Evolutionary conservation across 2,329 filamentous ascomycete species (phyloP).

Genomic region (Fusarium musae): DNA sequence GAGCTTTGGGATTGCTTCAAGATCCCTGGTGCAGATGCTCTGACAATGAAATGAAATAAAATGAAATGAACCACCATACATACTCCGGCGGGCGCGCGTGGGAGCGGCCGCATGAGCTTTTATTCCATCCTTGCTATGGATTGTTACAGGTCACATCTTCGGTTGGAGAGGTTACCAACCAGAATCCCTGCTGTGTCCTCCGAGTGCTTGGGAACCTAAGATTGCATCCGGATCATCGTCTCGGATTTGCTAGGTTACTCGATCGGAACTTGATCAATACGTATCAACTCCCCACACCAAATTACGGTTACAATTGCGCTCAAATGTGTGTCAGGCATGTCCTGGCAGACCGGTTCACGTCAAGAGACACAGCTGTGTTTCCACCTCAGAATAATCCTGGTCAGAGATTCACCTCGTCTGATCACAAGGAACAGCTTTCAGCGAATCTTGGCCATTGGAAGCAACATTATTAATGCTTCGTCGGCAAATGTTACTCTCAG

Average conservation of each 20-base stretch:
- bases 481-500: conserved; percentile 13
- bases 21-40: neutral
- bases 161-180: conserved; percentile 31
- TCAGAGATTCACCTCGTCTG: conserved; percentile 5
- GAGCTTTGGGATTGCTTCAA: conserved; percentile 6
- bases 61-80: conserved; percentile 37
- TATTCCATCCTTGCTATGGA: conserved; percentile 19
- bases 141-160: conserved; percentile 43
- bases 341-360: conserved; percentile 19
- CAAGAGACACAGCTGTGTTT: conserved; percentile 24
- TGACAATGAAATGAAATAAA: conserved; percentile 19
- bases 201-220: conserved; percentile 40
- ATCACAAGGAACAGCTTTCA: conserved; percentile 12
- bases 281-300: conserved; percentile 14
- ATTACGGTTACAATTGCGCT: neutral
- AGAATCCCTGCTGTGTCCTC: conserved; percentile 32
- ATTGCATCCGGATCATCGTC: conserved; percentile 40
- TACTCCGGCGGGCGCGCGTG: conserved; percentile 34
- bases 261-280: conserved; percentile 30
- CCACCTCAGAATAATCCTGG: conserved; percentile 4
- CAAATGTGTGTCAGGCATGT: conserved; percentile 8
- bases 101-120: conserved; percentile 43
- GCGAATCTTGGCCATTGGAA: neutral
- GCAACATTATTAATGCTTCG: neutral
- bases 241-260: conserved; percentile 30